phyloP scores from a whole-genome alignment of 129 eudicot genomes.

The Heracleum sosnowskyi region DNA sequence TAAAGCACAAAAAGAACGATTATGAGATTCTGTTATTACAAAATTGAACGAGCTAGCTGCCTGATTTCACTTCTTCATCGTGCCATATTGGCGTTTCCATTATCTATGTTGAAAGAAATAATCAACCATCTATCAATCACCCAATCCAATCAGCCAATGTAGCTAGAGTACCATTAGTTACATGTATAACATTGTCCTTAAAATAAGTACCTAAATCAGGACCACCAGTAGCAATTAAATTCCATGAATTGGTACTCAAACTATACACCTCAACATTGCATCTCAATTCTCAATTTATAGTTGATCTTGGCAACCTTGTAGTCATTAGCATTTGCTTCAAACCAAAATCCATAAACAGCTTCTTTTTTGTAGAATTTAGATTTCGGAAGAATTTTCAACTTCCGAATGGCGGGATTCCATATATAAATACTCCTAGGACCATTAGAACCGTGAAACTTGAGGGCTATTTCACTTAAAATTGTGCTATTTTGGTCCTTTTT shows the following conservation, averaged over 20 bases:
- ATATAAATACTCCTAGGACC: not conserved
- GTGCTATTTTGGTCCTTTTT: too few species aligned
- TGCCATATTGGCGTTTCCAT: not conserved
- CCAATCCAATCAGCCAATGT: not conserved
- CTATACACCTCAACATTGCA: not conserved
- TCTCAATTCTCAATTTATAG: too few species aligned
- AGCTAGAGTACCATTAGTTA: not conserved
- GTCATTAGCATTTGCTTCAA: not conserved
- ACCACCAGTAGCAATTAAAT: not conserved
- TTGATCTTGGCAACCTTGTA: not conserved
- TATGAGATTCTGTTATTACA: not conserved
- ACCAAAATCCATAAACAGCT: not conserved
- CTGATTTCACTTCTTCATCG: too few species aligned
- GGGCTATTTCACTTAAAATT: too few species aligned
- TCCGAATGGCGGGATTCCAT: not conserved
- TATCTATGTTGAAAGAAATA: not conserved
- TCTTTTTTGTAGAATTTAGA: not conserved
- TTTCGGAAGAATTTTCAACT: not conserved
- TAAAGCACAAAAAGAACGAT: not conserved
- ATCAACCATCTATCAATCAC: not conserved
- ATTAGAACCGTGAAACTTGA: too few species aligned
- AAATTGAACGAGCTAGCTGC: too few species aligned
- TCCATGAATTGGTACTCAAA: not conserved
- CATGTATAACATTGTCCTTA: not conserved
- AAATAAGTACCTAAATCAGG: not conserved